Conservation (phyloP, 768 basidiomycete genomes). For the Mrakia hoshinonis region DNA sequence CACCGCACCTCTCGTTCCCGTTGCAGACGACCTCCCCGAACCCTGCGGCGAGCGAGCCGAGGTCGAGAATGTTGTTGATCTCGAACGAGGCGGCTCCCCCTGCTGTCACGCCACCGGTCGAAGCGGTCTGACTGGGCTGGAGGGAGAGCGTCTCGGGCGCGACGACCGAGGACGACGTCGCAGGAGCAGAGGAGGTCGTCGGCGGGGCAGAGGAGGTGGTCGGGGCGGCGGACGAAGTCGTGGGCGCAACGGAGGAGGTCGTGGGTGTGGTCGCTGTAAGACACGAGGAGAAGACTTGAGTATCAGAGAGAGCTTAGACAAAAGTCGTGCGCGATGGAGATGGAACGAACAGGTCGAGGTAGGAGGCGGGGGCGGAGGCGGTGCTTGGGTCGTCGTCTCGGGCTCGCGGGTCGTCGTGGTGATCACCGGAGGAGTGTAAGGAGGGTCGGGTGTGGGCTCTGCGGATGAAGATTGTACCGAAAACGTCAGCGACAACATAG, state of each 20-base stretch:
- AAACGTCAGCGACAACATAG: neutral
- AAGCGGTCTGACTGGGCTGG: neutral
- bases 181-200: neutral
- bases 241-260: neutral
- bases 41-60: conserved; percentile 30
- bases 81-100: neutral
- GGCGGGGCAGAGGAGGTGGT: neutral
- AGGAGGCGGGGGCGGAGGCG: conserved; percentile 7
- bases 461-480: neutral
- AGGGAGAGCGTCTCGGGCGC: neutral
- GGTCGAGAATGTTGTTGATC: conserved; percentile 34
- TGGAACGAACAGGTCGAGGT: neutral
- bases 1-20: neutral
- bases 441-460: neutral
- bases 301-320: too few relatives aligned
- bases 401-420: conserved; percentile 1
- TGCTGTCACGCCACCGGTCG: neutral
- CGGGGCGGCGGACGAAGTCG: neutral
- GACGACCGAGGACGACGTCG: too few relatives aligned
- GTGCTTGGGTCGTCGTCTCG: neutral
- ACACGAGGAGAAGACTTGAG: neutral
- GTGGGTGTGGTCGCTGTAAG: neutral
- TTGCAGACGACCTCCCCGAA: neutral
- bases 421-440: neutral
- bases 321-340: neutral